Conservation (phyloP, 1,284 basidiomycete species). For the Golubevia pallescens region DNA sequence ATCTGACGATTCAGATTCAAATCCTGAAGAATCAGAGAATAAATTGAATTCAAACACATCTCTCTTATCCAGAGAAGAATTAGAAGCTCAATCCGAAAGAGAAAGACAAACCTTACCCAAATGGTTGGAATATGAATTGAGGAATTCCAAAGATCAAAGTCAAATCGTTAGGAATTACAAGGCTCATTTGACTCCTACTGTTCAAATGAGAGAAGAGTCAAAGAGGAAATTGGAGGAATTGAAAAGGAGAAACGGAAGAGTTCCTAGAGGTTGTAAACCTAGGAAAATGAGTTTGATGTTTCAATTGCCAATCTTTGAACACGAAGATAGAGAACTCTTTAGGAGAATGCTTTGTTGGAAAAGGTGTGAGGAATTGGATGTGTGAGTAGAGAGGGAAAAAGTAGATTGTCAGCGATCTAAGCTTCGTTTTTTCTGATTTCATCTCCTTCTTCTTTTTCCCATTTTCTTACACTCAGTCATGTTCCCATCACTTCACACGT, state of each 20-base stretch:
- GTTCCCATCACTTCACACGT: slow-evolving; percentile 37
- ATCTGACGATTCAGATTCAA: too few relatives aligned
- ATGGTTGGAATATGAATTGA: slow-evolving; percentile 53
- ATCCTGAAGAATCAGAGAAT: too few relatives aligned
- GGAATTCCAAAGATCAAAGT: slow-evolving; percentile 18
- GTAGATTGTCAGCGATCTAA: too few relatives aligned
- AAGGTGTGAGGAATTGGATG: slow-evolving; percentile 50
- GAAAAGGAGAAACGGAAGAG: slow-evolving; percentile 1
- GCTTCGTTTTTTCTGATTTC: too few relatives aligned
- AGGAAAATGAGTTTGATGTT: slow-evolving; percentile 45
- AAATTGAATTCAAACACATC: too few relatives aligned
- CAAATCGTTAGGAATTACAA: slow-evolving; percentile 40
- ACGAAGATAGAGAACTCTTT: slow-evolving; percentile 48
- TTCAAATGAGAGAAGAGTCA: slow-evolving; percentile 17
- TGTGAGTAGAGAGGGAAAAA: too few relatives aligned
- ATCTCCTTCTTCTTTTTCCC: too few relatives aligned
- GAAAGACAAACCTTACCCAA: slow-evolving; percentile 39
- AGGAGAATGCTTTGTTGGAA: slow-evolving; percentile 44
- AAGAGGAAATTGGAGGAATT: slow-evolving; percentile 18
- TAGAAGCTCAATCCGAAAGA: slow-evolving; percentile 5
- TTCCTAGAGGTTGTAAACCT: slow-evolving; percentile 28
- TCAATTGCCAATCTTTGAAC: slow-evolving; percentile 47
- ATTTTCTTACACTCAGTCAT: not conserved
- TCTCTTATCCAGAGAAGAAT: too few relatives aligned
- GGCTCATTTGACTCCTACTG: slow-evolving; percentile 40